Percentiles rank a stretch among this genome's conserved stretches.
These are phyloP conservation scores for Tylopilus rubrobrunneus DNA, from an alignment of 768 basidiomycete genomes.

Conservation along the genomic window DNA sequence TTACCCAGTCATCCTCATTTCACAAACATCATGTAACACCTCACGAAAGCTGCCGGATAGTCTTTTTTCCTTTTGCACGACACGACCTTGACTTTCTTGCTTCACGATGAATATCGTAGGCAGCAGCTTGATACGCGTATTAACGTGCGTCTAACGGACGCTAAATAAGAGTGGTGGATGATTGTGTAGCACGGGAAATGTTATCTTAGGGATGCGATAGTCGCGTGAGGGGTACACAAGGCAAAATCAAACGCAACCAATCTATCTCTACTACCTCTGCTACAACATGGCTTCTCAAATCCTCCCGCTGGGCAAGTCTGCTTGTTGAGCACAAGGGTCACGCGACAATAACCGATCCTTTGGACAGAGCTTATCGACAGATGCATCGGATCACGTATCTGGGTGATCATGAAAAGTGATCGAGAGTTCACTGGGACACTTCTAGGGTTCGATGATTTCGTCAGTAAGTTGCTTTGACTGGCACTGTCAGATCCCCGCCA, in stretches of 20 bases:
- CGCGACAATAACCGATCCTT: not conserved
- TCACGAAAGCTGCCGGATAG: conserved; percentile 8
- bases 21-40: conserved; percentile 19
- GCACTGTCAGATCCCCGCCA: not conserved
- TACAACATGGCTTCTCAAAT: conserved; percentile 84
- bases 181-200: conserved; percentile 15
- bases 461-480: conserved; percentile 68
- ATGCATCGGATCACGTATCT: conserved; percentile 95
- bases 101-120: conserved; percentile 23
- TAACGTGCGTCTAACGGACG: conserved; percentile 34
- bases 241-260: conserved; percentile 1
- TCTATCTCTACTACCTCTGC: not conserved
- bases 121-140: conserved; percentile 18
- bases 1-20: conserved; percentile 16
- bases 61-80: conserved; percentile 6
- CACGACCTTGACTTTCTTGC: conserved; percentile 15
- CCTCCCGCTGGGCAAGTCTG: conserved; percentile 72
- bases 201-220: conserved; percentile 22
- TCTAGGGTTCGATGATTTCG: conserved; percentile 97
- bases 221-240: conserved; percentile 3
- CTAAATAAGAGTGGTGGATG: conserved; percentile 19
- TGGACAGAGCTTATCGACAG: conserved; percentile 86
- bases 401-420: conserved; percentile 98
- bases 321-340: not conserved
- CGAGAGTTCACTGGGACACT: conserved; percentile 95